Evolutionary conservation across 2,329 filamentous ascomycete species (phyloP).

Genomic region (Alternaria incomplexa): DNA sequence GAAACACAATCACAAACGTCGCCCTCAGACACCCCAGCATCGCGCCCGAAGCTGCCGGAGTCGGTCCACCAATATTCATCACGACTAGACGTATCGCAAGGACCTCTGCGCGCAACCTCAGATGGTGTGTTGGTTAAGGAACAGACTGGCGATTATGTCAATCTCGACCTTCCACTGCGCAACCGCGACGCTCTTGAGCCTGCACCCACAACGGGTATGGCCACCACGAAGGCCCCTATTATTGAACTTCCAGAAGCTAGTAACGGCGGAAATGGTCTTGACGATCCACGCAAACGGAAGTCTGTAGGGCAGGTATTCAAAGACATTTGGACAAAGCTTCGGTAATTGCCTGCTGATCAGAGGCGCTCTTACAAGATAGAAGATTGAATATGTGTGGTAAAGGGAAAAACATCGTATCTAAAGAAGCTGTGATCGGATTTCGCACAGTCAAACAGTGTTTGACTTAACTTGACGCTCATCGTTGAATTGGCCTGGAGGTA

Average conservation of each 20-base stretch:
- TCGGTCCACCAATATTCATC: background rate
- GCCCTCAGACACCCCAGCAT: background rate
- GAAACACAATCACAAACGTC: background rate
- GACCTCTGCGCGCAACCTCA: constrained; percentile 2
- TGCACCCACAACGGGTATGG: accelerated
- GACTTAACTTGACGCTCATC: background rate
- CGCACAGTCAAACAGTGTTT: background rate
- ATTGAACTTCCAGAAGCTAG: constrained; percentile 10
- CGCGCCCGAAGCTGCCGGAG: background rate
- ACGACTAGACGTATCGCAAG: background rate
- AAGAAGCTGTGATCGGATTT: background rate
- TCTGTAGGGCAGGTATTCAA: background rate
- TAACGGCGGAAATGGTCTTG: constrained; percentile 13
- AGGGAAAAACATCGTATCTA: background rate
- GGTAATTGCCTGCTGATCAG: background rate
- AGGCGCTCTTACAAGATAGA: background rate
- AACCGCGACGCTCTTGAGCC: background rate
- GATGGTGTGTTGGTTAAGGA: constrained; percentile 11
- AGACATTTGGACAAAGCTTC: background rate
- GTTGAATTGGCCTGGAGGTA: background rate
- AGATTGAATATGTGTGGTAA: accelerated
- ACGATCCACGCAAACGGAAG: constrained; percentile 6
- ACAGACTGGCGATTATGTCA: constrained; percentile 12
- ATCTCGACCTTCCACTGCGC: constrained; percentile 6
- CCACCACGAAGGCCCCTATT: background rate